Evolutionary conservation across 257 asterid genomes (phyloP), one percentile per base, ranked within the genome.

Genomic region (Capsicum chinense): DNA sequence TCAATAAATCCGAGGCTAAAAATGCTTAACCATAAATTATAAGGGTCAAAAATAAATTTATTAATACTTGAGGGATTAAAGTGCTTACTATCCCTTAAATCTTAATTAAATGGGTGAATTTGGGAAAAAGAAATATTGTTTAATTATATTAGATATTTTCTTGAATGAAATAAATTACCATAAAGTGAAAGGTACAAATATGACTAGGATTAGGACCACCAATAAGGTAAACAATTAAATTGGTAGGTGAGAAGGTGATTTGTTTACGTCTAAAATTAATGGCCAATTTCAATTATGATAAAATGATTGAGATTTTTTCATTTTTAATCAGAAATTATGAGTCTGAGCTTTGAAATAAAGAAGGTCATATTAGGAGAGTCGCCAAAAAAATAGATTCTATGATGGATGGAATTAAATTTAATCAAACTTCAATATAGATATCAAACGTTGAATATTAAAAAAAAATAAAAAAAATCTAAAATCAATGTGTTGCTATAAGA

Each of bases 221-320:
- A 50, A 21, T 50, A 5, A 33, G 81, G 62, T 74, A 74, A 74
- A 50, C 15, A 7, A 50, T 74, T 50, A 76, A 19, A 52, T 76
- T 52, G 15, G 52, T 50, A 21, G 63, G 81, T 21, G 62, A 74
- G 81, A 74, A 50, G 80, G 44, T 74, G 62, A 4, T 74, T 50
- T 12, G 59, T 47, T 47, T 47, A n/a, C 39, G 47, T 71, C 80
- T 71, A 70, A 42, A 67, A 44, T 17, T 1, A 73, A 73, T 47
- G 10, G n/a, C 1, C 48, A 44, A 44, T 44, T 4, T 44, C 6
- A 8, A 6, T 0, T 44, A 6, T 0, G 6, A 7, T 44, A 6
- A 5, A 44, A 44, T 44, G 48, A 44, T 6, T 5, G 48, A 6
- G 0, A 44, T 44, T 6, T 3, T 0, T 44, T 44, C 48, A 44